phyloP scores from a whole-genome alignment of 2,329 filamentous ascomycete species.

The Fusarium poae region DNA sequence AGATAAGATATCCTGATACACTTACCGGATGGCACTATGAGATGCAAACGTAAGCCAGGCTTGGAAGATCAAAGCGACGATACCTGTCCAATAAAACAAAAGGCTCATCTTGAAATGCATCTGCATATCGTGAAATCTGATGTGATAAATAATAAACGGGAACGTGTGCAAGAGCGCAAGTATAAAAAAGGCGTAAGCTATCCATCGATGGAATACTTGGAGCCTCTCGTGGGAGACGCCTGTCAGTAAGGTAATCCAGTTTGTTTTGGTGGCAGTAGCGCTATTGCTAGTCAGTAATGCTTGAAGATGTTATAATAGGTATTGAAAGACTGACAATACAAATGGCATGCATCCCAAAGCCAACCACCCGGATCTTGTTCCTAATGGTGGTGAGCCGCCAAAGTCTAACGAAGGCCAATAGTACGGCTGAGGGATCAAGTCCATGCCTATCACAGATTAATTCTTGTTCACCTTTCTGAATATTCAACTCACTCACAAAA shows the following conservation, averaged over 20 bases:
- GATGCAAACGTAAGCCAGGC: not conserved
- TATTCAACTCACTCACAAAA: not conserved
- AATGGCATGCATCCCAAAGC: not conserved
- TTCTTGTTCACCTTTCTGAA: fast-evolving
- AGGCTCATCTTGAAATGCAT: not conserved
- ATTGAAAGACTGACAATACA: not conserved
- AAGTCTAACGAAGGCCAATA: not conserved
- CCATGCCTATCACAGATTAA: not conserved
- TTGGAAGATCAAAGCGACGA: not conserved
- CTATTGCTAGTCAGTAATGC: not conserved
- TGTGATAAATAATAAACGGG: not conserved
- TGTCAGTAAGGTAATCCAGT: not conserved
- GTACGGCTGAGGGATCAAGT: not conserved
- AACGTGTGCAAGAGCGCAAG: not conserved
- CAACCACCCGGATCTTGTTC: not conserved
- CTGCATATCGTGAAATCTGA: not conserved
- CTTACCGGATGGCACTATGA: not conserved
- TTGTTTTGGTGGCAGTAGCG: not conserved
- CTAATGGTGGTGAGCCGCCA: not conserved
- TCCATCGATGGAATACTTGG: not conserved
- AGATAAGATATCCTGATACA: not conserved
- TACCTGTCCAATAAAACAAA: not conserved
- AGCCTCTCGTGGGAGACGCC: not conserved
- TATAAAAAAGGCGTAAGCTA: not conserved
- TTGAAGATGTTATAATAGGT: not conserved